Evolutionary conservation across 2,329 filamentous ascomycete genomes (phyloP), one percentile per base, ranked within the genome.

Genomic region (Neonectria ditissima): DNA sequence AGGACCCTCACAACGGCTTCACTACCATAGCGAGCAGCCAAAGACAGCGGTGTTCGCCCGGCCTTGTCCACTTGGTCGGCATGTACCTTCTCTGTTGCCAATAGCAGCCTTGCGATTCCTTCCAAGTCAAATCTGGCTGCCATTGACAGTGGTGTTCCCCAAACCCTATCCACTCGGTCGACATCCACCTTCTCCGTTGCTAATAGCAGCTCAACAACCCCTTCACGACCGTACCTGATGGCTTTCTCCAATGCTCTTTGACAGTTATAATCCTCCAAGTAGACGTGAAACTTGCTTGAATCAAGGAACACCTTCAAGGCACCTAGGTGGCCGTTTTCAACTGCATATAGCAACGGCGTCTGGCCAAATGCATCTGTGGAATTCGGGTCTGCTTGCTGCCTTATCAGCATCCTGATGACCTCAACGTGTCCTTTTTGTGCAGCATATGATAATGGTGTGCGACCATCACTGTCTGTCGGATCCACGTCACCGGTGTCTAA

Each of bases 361-460:
- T 3, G 2, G 4, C 7, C n/a, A 20, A 10, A 3, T 10, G 5
- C 4, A 5, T 11, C 8, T 3, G 3, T 20, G n/a, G 11, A 2
- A 4, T 41, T n/a, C 10, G n/a, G n/a, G n/a, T 41, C n/a, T 9
- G 39, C n/a, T 9, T n/a, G 2, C 4, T 41, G n/a, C n/a, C 16
- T 14, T 13, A 24, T 11, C 11, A 44, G 20, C 4, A 44, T 37
- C 32, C 14, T 37, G 32, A 37, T 4, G 7, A 37, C 11, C 4
- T 1, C 14, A 37, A 16, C 32, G 8, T 24, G 18, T 11, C 43
- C 20, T 3, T 14, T 24, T 14, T 24, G 4, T 14, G 10, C 43
- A 10, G 43, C 43, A 22, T 13, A 44, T 1, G 6, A 14, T 6
- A 44, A 13, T 5, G 43, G 43, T 7, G 43, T 45, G 18, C 20